Percentiles rank a stretch among this genome's conserved stretches.
These are phyloP conservation scores for Asclepias syriaca DNA, from an alignment of 257 asterid genomes.

Conservation along the genomic window DNA sequence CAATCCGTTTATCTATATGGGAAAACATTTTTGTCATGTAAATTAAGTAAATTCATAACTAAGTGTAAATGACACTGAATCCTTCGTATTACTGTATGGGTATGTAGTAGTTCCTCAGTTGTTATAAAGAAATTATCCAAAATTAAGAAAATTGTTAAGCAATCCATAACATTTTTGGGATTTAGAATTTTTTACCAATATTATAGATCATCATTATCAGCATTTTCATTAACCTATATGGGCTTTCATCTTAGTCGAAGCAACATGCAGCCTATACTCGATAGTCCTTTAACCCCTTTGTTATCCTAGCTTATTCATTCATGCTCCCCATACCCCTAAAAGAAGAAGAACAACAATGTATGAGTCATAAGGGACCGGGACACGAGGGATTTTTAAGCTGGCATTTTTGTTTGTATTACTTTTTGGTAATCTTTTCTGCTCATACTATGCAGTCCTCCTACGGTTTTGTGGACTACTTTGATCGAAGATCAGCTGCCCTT, in stretches of 20 bases:
- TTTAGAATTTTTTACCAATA: too few relatives aligned
- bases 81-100: too few relatives aligned
- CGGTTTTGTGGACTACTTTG: slow-evolving; percentile 86
- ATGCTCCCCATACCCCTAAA: not conserved
- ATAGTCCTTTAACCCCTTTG: not conserved
- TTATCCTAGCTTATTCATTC: not conserved
- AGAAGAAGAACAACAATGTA: not conserved
- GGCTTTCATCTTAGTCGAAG: not conserved
- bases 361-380: not conserved
- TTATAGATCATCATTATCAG: too few relatives aligned
- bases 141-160: too few relatives aligned
- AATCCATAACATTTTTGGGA: too few relatives aligned
- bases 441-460: slow-evolving; percentile 69
- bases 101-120: too few relatives aligned
- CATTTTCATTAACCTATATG: not conserved
- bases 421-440: slow-evolving; percentile 1
- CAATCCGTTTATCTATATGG: not conserved
- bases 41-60: too few relatives aligned
- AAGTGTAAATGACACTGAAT: too few relatives aligned
- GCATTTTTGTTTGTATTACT: not conserved
- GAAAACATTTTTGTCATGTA: not conserved
- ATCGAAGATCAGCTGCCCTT: slow-evolving; percentile 73
- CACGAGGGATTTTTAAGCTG: not conserved
- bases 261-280: not conserved
- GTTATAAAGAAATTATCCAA: too few relatives aligned